Conservation (phyloP, 306 rosid species). For the Prunus dulcis region DNA sequence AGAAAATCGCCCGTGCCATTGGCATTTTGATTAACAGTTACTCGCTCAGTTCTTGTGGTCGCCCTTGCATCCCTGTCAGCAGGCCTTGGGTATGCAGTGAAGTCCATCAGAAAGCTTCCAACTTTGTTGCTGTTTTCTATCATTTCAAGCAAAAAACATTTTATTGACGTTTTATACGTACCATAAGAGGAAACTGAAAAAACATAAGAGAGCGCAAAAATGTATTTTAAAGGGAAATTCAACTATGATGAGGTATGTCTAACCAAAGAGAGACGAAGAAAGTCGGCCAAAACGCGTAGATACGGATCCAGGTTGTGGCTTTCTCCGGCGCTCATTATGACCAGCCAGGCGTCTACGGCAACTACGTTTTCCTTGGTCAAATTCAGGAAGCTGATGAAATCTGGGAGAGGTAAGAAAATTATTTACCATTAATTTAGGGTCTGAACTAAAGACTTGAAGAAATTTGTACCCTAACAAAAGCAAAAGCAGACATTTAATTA, state of each 20-base stretch:
- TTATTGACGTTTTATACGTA: constrained; percentile 3
- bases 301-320: constrained; percentile 76
- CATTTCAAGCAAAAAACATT: constrained; percentile 19
- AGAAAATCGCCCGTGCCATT: constrained; percentile 29
- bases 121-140: constrained; percentile 55
- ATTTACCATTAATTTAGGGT: not conserved
- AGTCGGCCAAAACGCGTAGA: constrained; percentile 55
- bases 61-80: constrained; percentile 51
- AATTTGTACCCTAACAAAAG: not conserved
- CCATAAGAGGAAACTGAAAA: constrained; percentile 5
- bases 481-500: not conserved
- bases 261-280: constrained; percentile 59
- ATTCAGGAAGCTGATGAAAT: constrained; percentile 87
- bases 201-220: not conserved
- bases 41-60: constrained; percentile 42
- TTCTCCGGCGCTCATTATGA: constrained; percentile 92
- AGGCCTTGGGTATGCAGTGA: constrained; percentile 56
- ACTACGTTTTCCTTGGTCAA: constrained; percentile 94
- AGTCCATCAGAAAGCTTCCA: constrained; percentile 78
- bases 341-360: constrained; percentile 95
- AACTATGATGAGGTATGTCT: constrained; percentile 25
- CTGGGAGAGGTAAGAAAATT: constrained; percentile 29
- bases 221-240: constrained; percentile 11
- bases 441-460: not conserved
- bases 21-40: constrained; percentile 38